Conservation (phyloP, 2,329 filamentous ascomycete species). For the Acephala macrosclerotiorum region DNA sequence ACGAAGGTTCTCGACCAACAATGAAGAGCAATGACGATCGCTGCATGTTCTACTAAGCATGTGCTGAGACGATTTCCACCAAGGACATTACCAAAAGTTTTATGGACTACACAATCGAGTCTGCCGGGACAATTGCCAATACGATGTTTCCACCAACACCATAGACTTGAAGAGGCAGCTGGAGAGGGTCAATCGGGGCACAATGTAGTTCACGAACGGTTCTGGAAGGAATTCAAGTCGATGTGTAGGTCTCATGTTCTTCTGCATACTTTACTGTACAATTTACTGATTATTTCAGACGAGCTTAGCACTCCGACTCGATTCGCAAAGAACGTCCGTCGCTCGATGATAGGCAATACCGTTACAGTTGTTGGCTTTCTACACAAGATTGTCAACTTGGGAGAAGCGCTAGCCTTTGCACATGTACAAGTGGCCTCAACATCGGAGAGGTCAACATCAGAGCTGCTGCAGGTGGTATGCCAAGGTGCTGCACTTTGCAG, state of each 20-base stretch:
- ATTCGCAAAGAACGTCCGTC: slow-evolving; percentile 22
- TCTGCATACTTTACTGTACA: slow-evolving; percentile 14
- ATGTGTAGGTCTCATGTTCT: slow-evolving; percentile 32
- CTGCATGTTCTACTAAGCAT: slow-evolving; percentile 26
- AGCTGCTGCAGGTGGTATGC: slow-evolving; percentile 46
- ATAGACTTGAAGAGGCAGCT: slow-evolving; percentile 19
- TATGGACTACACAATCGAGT: not conserved
- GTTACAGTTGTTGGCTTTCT: slow-evolving; percentile 76
- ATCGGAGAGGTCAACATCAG: slow-evolving; percentile 47
- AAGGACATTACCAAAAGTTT: not conserved
- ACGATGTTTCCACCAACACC: slow-evolving; percentile 29
- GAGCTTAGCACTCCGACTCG: slow-evolving; percentile 20
- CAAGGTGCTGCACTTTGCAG: slow-evolving; percentile 44
- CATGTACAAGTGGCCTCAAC: slow-evolving; percentile 50
- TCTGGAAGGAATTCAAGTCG: slow-evolving; percentile 40
- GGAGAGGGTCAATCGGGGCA: not conserved
- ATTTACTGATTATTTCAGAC: slow-evolving; percentile 19
- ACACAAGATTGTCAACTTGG: slow-evolving; percentile 70
- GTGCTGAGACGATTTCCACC: slow-evolving; percentile 11
- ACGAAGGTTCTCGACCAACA: slow-evolving; percentile 9
- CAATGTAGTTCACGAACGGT: slow-evolving; percentile 19
- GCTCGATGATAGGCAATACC: slow-evolving; percentile 42
- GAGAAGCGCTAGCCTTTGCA: slow-evolving; percentile 75
- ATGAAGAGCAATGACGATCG: slow-evolving; percentile 34
- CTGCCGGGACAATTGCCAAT: not conserved